A percentile compares a stretch with the other conserved stretches of the same genome.
phyloP scores from a whole-genome alignment of 768 basidiomycete genomes.

The Tulasnella sp. region DNA sequence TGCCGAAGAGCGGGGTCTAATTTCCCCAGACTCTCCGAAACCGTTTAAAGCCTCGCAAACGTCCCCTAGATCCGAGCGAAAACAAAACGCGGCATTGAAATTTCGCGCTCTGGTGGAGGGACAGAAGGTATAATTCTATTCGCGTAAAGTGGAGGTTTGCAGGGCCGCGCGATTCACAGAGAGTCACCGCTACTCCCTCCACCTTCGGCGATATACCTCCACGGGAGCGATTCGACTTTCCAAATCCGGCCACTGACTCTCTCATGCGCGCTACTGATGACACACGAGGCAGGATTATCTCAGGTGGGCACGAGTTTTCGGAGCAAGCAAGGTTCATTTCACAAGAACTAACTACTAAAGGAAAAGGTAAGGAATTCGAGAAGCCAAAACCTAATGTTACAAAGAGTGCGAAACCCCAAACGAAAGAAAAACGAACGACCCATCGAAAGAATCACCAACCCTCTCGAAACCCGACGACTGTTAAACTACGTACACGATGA shows the following conservation, averaged over 20 bases:
- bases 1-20: background rate
- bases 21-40: background rate
- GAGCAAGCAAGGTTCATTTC: constrained; percentile 2
- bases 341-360: background rate
- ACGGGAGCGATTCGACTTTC: background rate
- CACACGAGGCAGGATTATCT: background rate
- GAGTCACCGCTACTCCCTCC: background rate
- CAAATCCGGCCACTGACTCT: background rate
- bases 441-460: background rate
- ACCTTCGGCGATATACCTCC: background rate
- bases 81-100: background rate
- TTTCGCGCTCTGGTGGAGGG: background rate
- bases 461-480: background rate
- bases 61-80: background rate
- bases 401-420: background rate
- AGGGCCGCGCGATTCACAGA: background rate
- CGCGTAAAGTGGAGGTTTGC: background rate
- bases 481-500: background rate
- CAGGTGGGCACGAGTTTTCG: background rate
- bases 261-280: background rate
- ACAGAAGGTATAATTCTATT: background rate
- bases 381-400: background rate
- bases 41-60: background rate
- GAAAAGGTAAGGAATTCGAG: background rate
- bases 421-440: background rate